Percentiles rank a stretch among this genome's conserved stretches.
Conservation (phyloP, 2,329 filamentous ascomycete species). For the Colletotrichum sp. region DNA sequence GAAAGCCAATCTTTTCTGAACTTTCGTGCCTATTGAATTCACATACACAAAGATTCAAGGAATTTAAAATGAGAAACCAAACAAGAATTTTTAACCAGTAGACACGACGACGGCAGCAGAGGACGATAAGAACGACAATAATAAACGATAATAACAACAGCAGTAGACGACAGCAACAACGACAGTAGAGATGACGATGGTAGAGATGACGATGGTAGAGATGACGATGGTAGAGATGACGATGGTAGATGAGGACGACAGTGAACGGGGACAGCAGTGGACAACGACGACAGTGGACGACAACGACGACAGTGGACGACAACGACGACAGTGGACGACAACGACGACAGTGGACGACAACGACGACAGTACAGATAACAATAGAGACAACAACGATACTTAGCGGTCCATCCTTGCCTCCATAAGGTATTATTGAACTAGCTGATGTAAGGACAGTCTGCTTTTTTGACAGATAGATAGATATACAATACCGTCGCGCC, state of each 20-base stretch:
- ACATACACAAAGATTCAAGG: no score
- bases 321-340: neutral
- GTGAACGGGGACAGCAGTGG: fast-evolving
- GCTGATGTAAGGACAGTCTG: neutral
- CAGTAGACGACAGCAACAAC: neutral
- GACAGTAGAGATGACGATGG: neutral
- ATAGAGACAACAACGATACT: no score
- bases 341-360: no score
- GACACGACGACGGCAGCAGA: neutral
- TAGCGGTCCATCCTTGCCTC: neutral
- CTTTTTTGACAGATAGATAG: neutral
- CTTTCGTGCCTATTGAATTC: no score
- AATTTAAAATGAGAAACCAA: fast-evolving
- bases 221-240: no score
- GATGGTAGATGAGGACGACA: neutral
- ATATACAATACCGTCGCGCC: neutral
- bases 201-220: no score
- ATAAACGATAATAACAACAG: neutral
- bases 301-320: neutral
- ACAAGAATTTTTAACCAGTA: neutral
- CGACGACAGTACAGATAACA: no score
- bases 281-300: fast-evolving
- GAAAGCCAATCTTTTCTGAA: neutral
- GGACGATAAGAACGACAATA: neutral
- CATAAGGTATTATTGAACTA: neutral